Conservation (phyloP, 2,329 filamentous ascomycete species). For the Phoma sp. region DNA sequence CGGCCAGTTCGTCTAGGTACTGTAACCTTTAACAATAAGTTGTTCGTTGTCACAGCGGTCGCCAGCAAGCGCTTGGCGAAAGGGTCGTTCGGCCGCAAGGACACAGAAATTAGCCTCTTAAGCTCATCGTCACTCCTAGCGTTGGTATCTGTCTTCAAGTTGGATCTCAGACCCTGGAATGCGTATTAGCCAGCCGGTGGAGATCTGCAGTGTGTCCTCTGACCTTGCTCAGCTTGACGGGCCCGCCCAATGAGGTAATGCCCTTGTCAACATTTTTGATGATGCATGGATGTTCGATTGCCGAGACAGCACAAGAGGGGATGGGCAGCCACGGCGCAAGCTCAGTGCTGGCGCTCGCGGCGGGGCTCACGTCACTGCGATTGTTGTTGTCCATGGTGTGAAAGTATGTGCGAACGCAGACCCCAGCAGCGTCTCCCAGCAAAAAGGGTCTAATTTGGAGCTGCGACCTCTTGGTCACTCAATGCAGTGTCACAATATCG, state of each 20-base stretch:
- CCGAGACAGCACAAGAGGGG: constrained; percentile 60
- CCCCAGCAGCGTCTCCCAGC: constrained; percentile 2
- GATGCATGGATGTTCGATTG: constrained; percentile 71
- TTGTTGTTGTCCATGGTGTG: constrained; percentile 21
- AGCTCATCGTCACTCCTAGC: constrained; percentile 42
- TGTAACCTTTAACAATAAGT: constrained; percentile 83
- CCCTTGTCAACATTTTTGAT: constrained; percentile 69
- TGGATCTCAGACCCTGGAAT: constrained; percentile 36
- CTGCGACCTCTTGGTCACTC: neutral
- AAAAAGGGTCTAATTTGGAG: constrained; percentile 12
- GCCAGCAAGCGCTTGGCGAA: constrained; percentile 80
- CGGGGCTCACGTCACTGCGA: constrained; percentile 4
- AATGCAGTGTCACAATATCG: neutral
- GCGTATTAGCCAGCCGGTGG: constrained; percentile 18
- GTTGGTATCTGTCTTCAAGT: constrained; percentile 29
- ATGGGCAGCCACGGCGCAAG: constrained; percentile 57
- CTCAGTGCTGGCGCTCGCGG: constrained; percentile 7
- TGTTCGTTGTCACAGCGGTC: constrained; percentile 75
- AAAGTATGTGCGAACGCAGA: constrained; percentile 1
- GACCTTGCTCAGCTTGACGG: constrained; percentile 61
- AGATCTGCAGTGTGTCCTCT: constrained; percentile 17
- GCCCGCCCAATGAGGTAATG: constrained; percentile 66
- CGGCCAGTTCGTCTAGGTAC: constrained; percentile 86
- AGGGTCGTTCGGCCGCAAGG: constrained; percentile 79
- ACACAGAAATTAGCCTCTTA: constrained; percentile 67